Conservation (phyloP, 2,329 filamentous ascomycete species). For the Alternaria sp. region DNA sequence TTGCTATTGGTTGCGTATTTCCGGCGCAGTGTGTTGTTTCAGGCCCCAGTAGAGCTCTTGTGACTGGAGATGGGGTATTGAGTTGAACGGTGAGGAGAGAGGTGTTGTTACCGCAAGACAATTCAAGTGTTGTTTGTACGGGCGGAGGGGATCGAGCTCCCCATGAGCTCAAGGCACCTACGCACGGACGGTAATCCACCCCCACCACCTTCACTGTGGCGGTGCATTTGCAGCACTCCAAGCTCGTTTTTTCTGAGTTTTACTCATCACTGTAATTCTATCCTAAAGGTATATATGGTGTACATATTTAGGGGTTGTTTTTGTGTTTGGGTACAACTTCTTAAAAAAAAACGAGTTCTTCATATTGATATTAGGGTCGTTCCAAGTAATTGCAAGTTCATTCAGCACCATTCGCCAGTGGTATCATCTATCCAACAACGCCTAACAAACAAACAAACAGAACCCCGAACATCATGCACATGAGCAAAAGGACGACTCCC, state of each 20-base stretch:
- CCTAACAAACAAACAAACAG: neutral
- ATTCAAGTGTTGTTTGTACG: constrained; percentile 20
- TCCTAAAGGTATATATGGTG: neutral
- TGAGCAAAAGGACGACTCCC: neutral
- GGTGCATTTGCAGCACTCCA: constrained; percentile 9
- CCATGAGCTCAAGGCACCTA: constrained; percentile 39
- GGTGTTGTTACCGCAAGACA: constrained; percentile 8
- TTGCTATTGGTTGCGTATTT: neutral
- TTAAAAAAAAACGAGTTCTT: too few relatives aligned
- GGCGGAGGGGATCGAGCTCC: constrained; percentile 31
- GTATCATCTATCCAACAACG: constrained; percentile 6
- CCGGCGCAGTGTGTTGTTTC: neutral
- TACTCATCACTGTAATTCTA: too few relatives aligned
- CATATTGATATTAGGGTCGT: too few relatives aligned
- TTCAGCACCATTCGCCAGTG: constrained; percentile 4
- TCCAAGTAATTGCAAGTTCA: neutral
- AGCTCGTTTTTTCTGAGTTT: too few relatives aligned
- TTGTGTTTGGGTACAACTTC: too few relatives aligned
- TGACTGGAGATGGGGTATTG: neutral
- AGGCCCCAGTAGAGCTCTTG: neutral
- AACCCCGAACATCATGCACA: constrained; percentile 18
- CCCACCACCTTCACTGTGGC: constrained; percentile 24
- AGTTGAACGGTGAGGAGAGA: neutral
- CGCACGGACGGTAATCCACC: constrained; percentile 22
- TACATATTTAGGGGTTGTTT: too few relatives aligned